Evolutionary conservation across 1,284 basidiomycete genomes (phyloP).

Genomic region (Trametes versicolor): DNA sequence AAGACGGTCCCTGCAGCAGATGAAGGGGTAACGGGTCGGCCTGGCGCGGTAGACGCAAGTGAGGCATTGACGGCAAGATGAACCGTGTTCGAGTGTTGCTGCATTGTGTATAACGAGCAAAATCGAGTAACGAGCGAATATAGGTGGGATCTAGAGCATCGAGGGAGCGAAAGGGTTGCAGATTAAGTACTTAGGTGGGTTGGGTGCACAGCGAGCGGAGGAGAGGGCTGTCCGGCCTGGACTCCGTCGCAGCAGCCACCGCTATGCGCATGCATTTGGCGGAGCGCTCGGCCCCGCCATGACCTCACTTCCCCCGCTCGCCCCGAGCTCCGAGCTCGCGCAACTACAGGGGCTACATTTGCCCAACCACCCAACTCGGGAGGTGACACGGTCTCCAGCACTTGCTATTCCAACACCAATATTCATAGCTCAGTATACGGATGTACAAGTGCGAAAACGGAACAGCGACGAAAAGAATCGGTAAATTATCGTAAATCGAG

Average conservation of each 20-base stretch:
- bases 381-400: neutral
- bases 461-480: constrained; percentile 33
- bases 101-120: constrained; percentile 20
- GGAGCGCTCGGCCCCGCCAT: constrained; percentile 31
- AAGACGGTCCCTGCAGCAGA: constrained; percentile 45
- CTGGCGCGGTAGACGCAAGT: constrained; percentile 26
- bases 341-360: neutral
- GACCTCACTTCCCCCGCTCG: constrained; percentile 29
- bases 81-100: constrained; percentile 19
- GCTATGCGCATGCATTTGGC: constrained; percentile 10
- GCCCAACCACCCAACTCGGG: neutral
- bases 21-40: constrained; percentile 21
- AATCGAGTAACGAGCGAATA: constrained; percentile 25
- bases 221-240: constrained; percentile 12
- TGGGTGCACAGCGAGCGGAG: constrained; percentile 19
- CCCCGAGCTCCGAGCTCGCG: neutral
- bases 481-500: constrained; percentile 39
- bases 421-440: constrained; percentile 37
- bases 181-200: constrained; percentile 13
- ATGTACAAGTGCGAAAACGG: constrained; percentile 38
- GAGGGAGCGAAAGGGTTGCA: constrained; percentile 1
- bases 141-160: constrained; percentile 22
- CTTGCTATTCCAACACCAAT: constrained; percentile 32
- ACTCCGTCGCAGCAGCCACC: constrained; percentile 4
- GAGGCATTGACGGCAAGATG: constrained; percentile 31